Conservation (phyloP, 2,329 filamentous ascomycete genomes). For the Zelopaecilomyces penicillatus region DNA sequence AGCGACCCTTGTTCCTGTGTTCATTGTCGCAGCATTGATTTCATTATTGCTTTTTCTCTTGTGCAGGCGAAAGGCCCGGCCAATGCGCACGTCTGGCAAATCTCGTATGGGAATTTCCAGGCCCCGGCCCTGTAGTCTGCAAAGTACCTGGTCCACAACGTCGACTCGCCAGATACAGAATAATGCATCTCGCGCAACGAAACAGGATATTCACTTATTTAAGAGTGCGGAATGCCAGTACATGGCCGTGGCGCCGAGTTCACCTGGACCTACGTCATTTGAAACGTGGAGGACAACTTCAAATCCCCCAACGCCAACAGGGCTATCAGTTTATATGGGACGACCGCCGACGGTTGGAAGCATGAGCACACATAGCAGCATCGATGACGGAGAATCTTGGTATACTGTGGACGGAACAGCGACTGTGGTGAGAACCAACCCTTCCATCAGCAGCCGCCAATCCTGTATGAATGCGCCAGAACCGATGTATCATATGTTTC, state of each 20-base stretch:
- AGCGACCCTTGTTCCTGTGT: slow-evolving; percentile 36
- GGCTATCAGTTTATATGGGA: slow-evolving; percentile 17
- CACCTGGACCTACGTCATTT: slow-evolving; percentile 16
- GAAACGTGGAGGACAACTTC: slow-evolving; percentile 17
- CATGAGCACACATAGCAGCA: slow-evolving; percentile 13
- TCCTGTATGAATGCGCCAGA: slow-evolving; percentile 21
- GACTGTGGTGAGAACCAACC: slow-evolving; percentile 17
- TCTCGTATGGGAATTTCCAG: slow-evolving; percentile 25
- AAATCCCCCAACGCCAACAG: slow-evolving; percentile 16
- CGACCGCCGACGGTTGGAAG: slow-evolving; percentile 14
- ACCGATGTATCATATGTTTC: slow-evolving; percentile 24
- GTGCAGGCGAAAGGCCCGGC: slow-evolving; percentile 21
- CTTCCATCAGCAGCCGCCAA: slow-evolving; percentile 15
- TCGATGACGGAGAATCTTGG: slow-evolving; percentile 25
- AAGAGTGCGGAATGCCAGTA: slow-evolving; percentile 5
- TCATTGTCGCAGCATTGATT: slow-evolving; percentile 25
- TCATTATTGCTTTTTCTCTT: slow-evolving; percentile 26
- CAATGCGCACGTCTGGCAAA: slow-evolving; percentile 20
- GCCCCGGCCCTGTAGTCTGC: slow-evolving; percentile 21
- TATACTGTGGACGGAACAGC: slow-evolving; percentile 23
- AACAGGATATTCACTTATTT: slow-evolving; percentile 10
- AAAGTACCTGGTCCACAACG: slow-evolving; percentile 18
- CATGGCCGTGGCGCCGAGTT: slow-evolving; percentile 8
- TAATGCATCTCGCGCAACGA: slow-evolving; percentile 3
- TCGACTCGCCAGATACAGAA: slow-evolving; percentile 17